These are phyloP conservation scores for Didymosphaeria variabile DNA, from an alignment of 2,329 filamentous ascomycete species.

Conservation along the genomic window DNA sequence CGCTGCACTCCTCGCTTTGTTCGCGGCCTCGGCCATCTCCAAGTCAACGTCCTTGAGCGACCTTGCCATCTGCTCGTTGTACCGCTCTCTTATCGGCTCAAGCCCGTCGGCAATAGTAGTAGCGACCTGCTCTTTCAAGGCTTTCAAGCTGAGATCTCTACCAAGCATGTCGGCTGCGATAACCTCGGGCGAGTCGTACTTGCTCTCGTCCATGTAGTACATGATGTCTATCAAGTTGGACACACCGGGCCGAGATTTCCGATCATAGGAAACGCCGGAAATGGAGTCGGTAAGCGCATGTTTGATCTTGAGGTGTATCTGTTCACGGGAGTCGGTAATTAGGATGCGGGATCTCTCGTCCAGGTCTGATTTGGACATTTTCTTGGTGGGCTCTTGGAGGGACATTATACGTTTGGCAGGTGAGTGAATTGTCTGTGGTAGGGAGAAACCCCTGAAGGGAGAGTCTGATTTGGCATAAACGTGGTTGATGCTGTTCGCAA, in stretches of 20 bases:
- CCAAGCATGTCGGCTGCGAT: slow-evolving; percentile 55
- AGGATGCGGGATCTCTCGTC: slow-evolving; percentile 80
- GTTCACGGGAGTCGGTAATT: slow-evolving; percentile 73
- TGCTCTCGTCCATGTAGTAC: slow-evolving; percentile 68
- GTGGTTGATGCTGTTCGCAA: slow-evolving; percentile 87
- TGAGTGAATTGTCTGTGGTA: slow-evolving; percentile 43
- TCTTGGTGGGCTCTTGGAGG: slow-evolving; percentile 75
- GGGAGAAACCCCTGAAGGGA: slow-evolving; percentile 17
- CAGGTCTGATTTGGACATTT: slow-evolving; percentile 93
- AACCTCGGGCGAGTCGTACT: slow-evolving; percentile 51
- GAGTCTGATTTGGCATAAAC: slow-evolving; percentile 59
- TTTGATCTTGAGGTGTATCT: slow-evolving; percentile 75
- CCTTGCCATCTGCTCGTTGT: slow-evolving; percentile 59
- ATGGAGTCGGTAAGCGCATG: slow-evolving; percentile 79
- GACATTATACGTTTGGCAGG: slow-evolving; percentile 90
- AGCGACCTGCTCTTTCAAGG: slow-evolving; percentile 71
- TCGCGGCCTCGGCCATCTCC: neutral
- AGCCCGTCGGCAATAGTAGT: slow-evolving; percentile 65
- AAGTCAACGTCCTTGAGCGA: neutral
- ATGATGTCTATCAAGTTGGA: slow-evolving; percentile 86
- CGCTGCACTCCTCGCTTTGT: neutral
- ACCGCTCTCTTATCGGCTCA: slow-evolving; percentile 64
- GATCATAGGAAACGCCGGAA: slow-evolving; percentile 76
- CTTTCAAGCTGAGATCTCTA: slow-evolving; percentile 59
- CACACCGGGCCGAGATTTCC: slow-evolving; percentile 75